These are phyloP conservation scores for Boletellus ananiceps DNA, from an alignment of 768 basidiomycete species.

Conservation along the genomic window DNA sequence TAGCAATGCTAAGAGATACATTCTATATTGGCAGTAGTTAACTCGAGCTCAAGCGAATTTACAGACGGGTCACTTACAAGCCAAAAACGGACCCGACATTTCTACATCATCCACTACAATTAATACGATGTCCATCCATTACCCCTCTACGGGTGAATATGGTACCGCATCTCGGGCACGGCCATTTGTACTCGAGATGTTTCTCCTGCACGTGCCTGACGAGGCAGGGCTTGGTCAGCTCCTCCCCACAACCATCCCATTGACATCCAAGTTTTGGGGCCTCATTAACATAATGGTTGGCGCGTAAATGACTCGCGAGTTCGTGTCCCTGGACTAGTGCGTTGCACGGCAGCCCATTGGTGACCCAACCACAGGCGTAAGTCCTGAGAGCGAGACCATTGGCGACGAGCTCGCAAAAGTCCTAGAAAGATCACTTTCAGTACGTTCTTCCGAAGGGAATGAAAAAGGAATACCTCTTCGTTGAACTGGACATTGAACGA, in stretches of 20 bases:
- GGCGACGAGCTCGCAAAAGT: constrained; percentile 5
- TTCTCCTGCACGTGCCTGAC: constrained; percentile 22
- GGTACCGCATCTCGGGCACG: constrained; percentile 15
- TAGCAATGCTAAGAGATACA: background rate
- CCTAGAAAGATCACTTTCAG: constrained; percentile 11
- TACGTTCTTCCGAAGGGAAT: background rate
- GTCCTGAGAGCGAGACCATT: background rate
- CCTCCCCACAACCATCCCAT: constrained; percentile 19
- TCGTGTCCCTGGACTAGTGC: constrained; percentile 12
- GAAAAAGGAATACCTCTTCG: constrained; percentile 10
- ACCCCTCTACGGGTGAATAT: constrained; percentile 20
- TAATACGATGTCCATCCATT: constrained; percentile 14
- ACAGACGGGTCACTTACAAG: constrained; percentile 1
- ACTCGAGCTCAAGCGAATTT: background rate
- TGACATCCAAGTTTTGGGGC: constrained; percentile 4
- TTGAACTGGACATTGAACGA: constrained; percentile 6
- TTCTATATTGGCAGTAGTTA: constrained; percentile 3
- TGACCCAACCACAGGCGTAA: constrained; percentile 10
- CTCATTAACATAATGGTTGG: constrained; percentile 4
- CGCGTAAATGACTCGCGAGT: constrained; percentile 14
- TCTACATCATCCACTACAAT: constrained; percentile 4
- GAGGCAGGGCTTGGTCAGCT: constrained; percentile 11
- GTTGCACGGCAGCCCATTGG: constrained; percentile 11
- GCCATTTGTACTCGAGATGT: constrained; percentile 22
- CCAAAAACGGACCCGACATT: background rate